Conservation (phyloP, 176 grass and related monocot genomes). For the Triticum timopheevii region DNA sequence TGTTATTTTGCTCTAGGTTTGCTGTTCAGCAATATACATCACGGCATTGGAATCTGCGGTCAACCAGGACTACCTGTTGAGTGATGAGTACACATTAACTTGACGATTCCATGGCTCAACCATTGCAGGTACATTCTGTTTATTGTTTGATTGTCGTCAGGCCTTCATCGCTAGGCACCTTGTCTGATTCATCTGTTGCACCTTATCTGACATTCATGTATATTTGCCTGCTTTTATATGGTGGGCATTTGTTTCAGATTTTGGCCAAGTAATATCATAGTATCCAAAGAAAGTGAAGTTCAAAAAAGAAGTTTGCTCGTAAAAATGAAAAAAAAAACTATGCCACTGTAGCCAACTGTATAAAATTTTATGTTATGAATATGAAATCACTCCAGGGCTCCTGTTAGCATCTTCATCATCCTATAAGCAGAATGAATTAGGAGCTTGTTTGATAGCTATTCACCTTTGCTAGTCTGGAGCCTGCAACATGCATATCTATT, state of each 20-base stretch:
- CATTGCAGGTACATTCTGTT: neutral
- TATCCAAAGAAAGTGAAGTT: neutral
- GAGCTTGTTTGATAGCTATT: neutral
- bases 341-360: no score
- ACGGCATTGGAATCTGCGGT: neutral
- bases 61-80: neutral
- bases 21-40: neutral
- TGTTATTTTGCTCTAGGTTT: neutral
- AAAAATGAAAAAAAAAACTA: no score
- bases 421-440: neutral
- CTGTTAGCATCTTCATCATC: neutral
- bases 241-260: no score
- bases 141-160: neutral
- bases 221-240: no score
- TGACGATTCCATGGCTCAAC: no score
- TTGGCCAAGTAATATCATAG: neutral
- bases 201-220: no score
- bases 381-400: neutral
- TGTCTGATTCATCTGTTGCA: no score
- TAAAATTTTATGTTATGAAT: no score
- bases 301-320: neutral
- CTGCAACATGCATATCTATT: neutral
- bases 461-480: neutral
- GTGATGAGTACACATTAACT: neutral
- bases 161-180: no score